phyloP scores from a whole-genome alignment of 495 filamentous ascomycete species.

The Xylaria cubensis region DNA sequence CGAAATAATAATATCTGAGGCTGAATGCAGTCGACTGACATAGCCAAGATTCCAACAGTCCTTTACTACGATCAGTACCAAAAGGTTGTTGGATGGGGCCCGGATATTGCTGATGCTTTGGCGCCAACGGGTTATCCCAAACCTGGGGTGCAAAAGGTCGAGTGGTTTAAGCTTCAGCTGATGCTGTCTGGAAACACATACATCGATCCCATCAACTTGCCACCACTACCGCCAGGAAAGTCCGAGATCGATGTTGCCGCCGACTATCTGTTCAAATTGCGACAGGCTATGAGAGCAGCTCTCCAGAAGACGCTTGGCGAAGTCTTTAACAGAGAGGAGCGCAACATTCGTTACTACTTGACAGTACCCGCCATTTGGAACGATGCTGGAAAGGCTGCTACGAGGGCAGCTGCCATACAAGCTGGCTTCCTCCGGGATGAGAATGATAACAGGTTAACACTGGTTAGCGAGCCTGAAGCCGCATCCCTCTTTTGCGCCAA shows the following conservation, averaged over 20 bases:
- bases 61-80: conserved; percentile 80
- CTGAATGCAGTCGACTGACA: conserved; percentile 30
- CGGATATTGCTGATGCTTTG: conserved; percentile 76
- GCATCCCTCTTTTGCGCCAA: conserved; percentile 78
- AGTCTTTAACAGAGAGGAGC: conserved; percentile 77
- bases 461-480: conserved; percentile 75
- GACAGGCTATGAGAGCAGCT: conserved; percentile 74
- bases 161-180: conserved; percentile 81
- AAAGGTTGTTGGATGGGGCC: conserved; percentile 79
- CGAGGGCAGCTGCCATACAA: conserved; percentile 73
- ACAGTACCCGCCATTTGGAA: conserved; percentile 81
- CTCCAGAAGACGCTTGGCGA: conserved; percentile 79
- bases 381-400: conserved; percentile 76
- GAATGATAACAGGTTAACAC: conserved; percentile 75
- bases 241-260: conserved; percentile 79
- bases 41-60: conserved; percentile 71
- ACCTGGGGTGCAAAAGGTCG: conserved; percentile 77
- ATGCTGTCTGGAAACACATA: conserved; percentile 82
- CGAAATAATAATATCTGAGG: neutral
- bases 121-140: conserved; percentile 78
- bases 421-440: conserved; percentile 76
- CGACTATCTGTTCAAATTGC: conserved; percentile 78
- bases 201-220: conserved; percentile 80
- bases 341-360: conserved; percentile 75
- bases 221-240: conserved; percentile 76